phyloP scores from a whole-genome alignment of 352 stramenopile species.

The Globisporangium middletonii region DNA sequence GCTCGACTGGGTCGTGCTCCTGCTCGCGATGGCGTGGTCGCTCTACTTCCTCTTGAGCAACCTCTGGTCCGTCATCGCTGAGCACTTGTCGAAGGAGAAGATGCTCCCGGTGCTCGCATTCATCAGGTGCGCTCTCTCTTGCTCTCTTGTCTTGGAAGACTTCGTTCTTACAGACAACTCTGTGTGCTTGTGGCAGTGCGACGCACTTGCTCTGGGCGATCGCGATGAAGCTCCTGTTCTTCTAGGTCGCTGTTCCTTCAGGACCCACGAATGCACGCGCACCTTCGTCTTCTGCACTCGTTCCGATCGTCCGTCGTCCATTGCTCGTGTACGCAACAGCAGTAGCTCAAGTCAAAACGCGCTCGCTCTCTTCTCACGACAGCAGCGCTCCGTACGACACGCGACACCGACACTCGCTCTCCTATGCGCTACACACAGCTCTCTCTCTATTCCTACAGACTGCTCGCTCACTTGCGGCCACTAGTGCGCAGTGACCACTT shows the following conservation, averaged over 20 bases:
- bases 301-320: too few relatives aligned
- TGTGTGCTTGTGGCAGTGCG: constrained; percentile 27
- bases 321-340: too few relatives aligned
- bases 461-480: background rate
- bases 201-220: constrained; percentile 80
- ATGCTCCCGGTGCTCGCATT: constrained; percentile 78
- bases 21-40: constrained; percentile 81
- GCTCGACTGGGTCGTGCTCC: constrained; percentile 75
- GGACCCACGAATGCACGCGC: constrained; percentile 1
- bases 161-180: background rate
- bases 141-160: background rate
- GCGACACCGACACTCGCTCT: too few relatives aligned
- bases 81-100: constrained; percentile 83
- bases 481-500: constrained; percentile 15
- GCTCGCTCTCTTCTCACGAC: too few relatives aligned
- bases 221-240: constrained; percentile 85
- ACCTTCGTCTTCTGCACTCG: too few relatives aligned
- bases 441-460: too few relatives aligned
- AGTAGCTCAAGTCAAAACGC: too few relatives aligned
- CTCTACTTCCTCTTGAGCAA: constrained; percentile 81
- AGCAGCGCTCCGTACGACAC: too few relatives aligned
- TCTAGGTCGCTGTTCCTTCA: constrained; percentile 26
- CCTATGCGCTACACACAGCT: too few relatives aligned
- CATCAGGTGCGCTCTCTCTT: constrained; percentile 46
- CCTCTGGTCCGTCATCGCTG: constrained; percentile 65